Percentiles rank a stretch among this genome's conserved stretches.
These are phyloP conservation scores for Castanea crenata DNA, from an alignment of 306 rosid species.

Conservation along the genomic window DNA sequence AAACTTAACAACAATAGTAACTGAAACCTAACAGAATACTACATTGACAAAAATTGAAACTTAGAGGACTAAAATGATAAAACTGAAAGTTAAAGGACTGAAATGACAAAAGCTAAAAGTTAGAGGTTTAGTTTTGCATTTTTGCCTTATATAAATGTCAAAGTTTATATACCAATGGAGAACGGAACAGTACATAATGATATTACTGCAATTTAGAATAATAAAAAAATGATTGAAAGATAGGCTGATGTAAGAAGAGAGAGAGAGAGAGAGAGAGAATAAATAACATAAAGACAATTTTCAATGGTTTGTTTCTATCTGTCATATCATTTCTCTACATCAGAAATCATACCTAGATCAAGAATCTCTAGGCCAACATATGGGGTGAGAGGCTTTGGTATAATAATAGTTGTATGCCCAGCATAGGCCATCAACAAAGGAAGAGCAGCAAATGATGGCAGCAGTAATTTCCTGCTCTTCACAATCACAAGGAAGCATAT, in stretches of 20 bases:
- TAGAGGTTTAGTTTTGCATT: no score
- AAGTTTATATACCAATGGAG: background rate
- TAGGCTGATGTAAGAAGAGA: background rate
- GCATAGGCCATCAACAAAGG: constrained; percentile 99
- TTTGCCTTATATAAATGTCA: background rate
- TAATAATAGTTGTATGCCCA: constrained; percentile 93
- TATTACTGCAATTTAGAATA: background rate
- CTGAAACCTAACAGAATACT: no score
- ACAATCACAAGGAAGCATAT: constrained; percentile 27
- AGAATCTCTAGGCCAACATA: constrained; percentile 67
- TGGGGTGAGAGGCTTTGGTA: constrained; percentile 89
- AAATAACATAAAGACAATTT: background rate
- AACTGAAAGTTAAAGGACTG: no score
- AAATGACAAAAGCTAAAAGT: no score
- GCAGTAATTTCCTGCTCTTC: constrained; percentile 78
- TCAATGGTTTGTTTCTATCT: background rate
- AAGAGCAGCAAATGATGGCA: constrained; percentile 93
- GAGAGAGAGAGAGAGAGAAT: background rate
- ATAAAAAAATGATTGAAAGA: background rate
- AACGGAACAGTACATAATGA: background rate
- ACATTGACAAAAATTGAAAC: no score
- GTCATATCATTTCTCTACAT: background rate
- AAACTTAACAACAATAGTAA: no score
- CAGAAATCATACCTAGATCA: constrained; percentile 72
- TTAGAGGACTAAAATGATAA: no score